Percentiles rank a stretch among this genome's conserved stretches.
Conservation (phyloP, 2,329 filamentous ascomycete species). For the Pseudogymnoascus sp. region DNA sequence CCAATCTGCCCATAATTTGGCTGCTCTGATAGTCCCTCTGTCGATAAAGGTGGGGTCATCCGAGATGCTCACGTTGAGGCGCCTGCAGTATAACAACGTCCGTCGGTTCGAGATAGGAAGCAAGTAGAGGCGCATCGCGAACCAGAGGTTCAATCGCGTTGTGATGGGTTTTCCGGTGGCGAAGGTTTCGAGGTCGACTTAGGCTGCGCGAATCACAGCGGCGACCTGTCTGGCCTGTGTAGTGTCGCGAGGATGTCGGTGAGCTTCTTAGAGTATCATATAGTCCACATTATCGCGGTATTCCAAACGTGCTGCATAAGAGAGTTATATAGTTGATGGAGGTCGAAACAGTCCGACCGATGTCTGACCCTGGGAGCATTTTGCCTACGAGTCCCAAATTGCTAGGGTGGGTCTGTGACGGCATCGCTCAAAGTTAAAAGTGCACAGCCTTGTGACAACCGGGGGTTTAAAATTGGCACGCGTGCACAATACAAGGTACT, state of each 20-base stretch:
- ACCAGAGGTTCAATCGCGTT: not conserved
- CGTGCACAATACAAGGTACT: conserved; percentile 2
- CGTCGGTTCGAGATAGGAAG: conserved; percentile 86
- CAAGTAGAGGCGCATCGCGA: conserved; percentile 79
- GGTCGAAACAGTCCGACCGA: not conserved
- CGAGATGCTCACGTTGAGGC: conserved; percentile 49
- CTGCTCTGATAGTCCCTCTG: conserved; percentile 60
- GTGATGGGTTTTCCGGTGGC: not conserved
- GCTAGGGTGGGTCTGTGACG: conserved; percentile 3
- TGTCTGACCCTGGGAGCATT: not conserved
- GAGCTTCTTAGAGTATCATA: not conserved
- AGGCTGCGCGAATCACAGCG: not conserved
- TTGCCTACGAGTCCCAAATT: not conserved
- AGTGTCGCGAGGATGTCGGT: not conserved
- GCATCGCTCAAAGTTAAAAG: not conserved
- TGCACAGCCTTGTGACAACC: conserved; percentile 5
- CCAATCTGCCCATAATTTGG: conserved; percentile 75
- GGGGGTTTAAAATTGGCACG: conserved; percentile 2
- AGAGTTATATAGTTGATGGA: not conserved
- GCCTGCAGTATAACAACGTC: conserved; percentile 86
- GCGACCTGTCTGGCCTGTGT: not conserved
- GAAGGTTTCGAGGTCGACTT: not conserved
- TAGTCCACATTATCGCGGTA: not conserved
- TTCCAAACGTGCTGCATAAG: not conserved
- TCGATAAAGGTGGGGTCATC: conserved; percentile 53